Conservation (phyloP, 495 filamentous ascomycete species). For the Tuber umbilicatum region DNA sequence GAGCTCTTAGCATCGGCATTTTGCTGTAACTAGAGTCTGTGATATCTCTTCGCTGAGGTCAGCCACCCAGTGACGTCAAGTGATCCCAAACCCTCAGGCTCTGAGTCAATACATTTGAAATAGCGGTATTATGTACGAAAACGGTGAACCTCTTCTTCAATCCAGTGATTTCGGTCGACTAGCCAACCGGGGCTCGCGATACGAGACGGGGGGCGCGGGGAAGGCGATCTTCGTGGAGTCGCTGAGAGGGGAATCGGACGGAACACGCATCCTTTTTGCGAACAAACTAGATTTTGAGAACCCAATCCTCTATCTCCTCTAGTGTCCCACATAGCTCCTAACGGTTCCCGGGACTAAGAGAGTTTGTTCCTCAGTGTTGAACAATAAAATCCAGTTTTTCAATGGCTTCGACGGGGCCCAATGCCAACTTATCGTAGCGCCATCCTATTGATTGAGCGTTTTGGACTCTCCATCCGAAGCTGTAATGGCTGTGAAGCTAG, state of each 20-base stretch:
- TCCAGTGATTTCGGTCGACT: not conserved
- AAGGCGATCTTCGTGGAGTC: not conserved
- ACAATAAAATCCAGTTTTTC: not conserved
- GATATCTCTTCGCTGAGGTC: not conserved
- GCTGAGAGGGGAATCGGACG: not conserved
- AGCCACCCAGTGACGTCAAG: conserved; percentile 5
- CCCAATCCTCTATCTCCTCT: not conserved
- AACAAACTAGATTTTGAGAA: not conserved
- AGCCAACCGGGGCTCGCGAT: not conserved
- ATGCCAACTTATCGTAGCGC: not conserved
- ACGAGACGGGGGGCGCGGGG: not conserved
- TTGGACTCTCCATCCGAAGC: conserved; percentile 4
- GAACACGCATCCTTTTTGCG: not conserved
- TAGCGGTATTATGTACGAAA: not conserved
- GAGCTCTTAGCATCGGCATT: not conserved
- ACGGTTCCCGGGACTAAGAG: not conserved
- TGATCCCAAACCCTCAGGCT: not conserved
- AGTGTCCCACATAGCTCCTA: not conserved
- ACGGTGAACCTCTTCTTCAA: not conserved
- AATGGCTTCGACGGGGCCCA: not conserved
- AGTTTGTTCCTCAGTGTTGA: not conserved
- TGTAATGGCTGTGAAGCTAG: not conserved
- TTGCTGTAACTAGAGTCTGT: not conserved
- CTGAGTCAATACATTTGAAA: not conserved
- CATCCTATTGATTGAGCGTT: not conserved